Evolutionary conservation across 805 yeast species (phyloP).

Genomic region (Wickerhamiella hasegawae): DNA sequence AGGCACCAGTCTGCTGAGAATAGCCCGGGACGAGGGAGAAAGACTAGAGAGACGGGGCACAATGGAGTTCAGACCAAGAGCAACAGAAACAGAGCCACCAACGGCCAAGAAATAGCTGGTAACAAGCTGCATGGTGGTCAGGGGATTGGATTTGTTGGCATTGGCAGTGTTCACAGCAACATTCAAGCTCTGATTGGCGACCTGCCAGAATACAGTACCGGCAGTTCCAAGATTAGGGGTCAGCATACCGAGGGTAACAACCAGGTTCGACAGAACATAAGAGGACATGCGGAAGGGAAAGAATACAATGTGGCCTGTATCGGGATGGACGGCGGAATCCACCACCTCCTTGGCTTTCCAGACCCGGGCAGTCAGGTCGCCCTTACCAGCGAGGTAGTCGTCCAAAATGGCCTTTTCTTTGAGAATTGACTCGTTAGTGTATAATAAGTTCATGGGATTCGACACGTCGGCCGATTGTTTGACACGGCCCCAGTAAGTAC

Average conservation of each 20-base stretch:
- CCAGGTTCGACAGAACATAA: constrained; percentile 81
- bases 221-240: constrained; percentile 82
- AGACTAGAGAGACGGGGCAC: constrained; percentile 72
- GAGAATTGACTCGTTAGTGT: constrained; percentile 45
- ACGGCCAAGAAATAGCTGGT: constrained; percentile 81
- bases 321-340: constrained; percentile 93
- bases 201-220: constrained; percentile 95
- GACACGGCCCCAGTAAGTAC: constrained; percentile 86
- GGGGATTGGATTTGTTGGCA: constrained; percentile 87
- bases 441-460: constrained; percentile 76
- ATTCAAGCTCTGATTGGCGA: constrained; percentile 90
- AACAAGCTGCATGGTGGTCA: constrained; percentile 59
- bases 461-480: constrained; percentile 85
- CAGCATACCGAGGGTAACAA: constrained; percentile 94
- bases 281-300: constrained; percentile 96
- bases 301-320: constrained; percentile 82
- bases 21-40: constrained; percentile 50
- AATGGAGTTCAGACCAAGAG: constrained; percentile 75
- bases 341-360: constrained; percentile 80
- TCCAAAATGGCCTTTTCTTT: constrained; percentile 49
- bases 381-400: constrained; percentile 57
- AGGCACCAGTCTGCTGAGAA: constrained; percentile 80
- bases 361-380: constrained; percentile 56
- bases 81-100: constrained; percentile 87
- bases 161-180: constrained; percentile 96